A percentile compares a stretch with the other conserved stretches of the same genome.
These are phyloP conservation scores for Pueraria montana DNA, from an alignment of 306 rosid genomes.

Conservation along the genomic window DNA sequence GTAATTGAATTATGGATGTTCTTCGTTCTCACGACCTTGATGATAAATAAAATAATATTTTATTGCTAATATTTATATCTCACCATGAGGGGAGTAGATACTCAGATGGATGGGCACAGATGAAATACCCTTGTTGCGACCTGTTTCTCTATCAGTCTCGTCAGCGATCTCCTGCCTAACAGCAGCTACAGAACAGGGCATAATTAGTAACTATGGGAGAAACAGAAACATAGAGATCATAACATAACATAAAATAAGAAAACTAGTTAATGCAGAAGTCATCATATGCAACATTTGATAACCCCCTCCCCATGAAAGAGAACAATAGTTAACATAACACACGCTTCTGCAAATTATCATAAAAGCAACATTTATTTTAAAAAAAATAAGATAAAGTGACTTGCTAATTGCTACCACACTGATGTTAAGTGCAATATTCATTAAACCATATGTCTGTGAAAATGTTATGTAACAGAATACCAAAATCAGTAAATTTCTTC, in stretches of 20 bases:
- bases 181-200: conserved; percentile 73
- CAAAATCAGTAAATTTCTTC: conserved; percentile 82
- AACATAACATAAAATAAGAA: not conserved
- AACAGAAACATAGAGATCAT: conserved; percentile 44
- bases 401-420: not conserved
- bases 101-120: conserved; percentile 97
- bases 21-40: conserved; percentile 49
- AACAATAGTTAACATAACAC: not conserved
- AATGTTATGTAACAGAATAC: conserved; percentile 49
- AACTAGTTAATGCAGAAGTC: not conserved
- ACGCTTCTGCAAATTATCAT: not conserved
- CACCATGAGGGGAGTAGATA: conserved; percentile 95
- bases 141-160: conserved; percentile 98
- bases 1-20: conserved; percentile 60
- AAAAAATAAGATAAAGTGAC: conserved; percentile 1
- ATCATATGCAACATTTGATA: conserved; percentile 5
- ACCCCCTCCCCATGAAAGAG: not conserved
- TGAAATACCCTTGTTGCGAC: conserved; percentile 86
- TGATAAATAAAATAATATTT: not conserved
- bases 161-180: conserved; percentile 96
- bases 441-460: conserved; percentile 11
- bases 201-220: conserved; percentile 43
- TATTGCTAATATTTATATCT: conserved; percentile 44
- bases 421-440: conserved; percentile 4
- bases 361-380: not conserved